Conservation (phyloP, 2,329 filamentous ascomycete species). For the Tothia fuscella region DNA sequence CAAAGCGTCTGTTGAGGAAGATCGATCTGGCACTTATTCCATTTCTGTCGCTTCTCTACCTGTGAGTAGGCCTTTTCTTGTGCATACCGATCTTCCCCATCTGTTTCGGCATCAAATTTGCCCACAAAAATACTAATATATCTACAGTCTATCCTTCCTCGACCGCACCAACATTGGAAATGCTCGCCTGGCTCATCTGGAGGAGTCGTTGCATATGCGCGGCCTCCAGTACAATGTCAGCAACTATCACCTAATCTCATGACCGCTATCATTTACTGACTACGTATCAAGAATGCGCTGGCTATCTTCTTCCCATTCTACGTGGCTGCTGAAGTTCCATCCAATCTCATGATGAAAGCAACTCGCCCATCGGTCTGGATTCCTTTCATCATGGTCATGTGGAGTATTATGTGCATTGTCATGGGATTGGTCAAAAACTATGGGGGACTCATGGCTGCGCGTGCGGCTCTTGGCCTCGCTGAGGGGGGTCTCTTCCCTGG, state of each 20-base stretch:
- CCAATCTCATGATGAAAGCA: slow-evolving; percentile 11
- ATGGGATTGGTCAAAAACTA: slow-evolving; percentile 12
- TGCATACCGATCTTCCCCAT: not conserved
- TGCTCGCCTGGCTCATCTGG: slow-evolving; percentile 27
- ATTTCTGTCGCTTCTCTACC: slow-evolving; percentile 47
- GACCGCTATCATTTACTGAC: not conserved
- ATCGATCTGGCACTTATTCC: slow-evolving; percentile 46
- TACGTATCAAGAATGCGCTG: slow-evolving; percentile 16
- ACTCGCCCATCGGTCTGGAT: slow-evolving; percentile 11
- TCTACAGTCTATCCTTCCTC: slow-evolving; percentile 16
- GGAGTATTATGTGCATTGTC: slow-evolving; percentile 8
- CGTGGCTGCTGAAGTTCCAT: slow-evolving; percentile 11
- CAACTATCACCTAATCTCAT: not conserved
- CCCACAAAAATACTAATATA: not conserved
- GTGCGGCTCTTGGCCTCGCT: slow-evolving; percentile 7
- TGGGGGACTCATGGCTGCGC: slow-evolving; percentile 10
- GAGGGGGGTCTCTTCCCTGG: slow-evolving; percentile 10
- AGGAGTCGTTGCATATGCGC: slow-evolving; percentile 23
- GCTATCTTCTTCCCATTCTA: slow-evolving; percentile 31
- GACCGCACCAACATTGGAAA: slow-evolving; percentile 40
- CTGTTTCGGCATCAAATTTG: no score
- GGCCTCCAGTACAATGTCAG: slow-evolving; percentile 21
- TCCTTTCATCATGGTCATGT: slow-evolving; percentile 11
- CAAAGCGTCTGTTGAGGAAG: slow-evolving; percentile 41
- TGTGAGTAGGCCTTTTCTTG: slow-evolving; percentile 22